Conservation (phyloP, 1,284 basidiomycete genomes). For the Xerocomus amazonicus region DNA sequence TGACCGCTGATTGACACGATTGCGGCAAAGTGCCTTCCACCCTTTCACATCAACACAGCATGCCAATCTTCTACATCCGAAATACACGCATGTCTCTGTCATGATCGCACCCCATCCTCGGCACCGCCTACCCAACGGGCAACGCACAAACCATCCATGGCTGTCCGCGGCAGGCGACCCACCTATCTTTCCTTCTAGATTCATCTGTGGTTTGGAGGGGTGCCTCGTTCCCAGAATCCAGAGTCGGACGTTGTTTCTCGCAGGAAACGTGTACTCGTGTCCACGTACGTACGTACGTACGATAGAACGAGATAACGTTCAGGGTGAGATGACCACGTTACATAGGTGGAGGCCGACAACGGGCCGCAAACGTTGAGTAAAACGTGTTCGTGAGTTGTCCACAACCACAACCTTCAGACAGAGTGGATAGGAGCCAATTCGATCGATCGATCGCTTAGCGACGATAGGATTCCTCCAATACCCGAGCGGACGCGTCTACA, state of each 20-base stretch:
- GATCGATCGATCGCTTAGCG: neutral
- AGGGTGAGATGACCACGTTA: neutral
- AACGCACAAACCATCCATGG: neutral
- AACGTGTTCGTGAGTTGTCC: neutral
- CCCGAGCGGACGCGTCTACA: neutral
- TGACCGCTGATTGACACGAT: neutral
- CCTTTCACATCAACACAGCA: slow-evolving; percentile 13
- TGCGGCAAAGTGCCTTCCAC: slow-evolving; percentile 1
- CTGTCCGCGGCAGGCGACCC: neutral
- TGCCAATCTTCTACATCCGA: neutral
- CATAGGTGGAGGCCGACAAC: neutral
- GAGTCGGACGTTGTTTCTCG: neutral
- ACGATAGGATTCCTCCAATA: neutral
- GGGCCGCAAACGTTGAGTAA: neutral
- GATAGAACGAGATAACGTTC: neutral
- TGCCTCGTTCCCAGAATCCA: neutral
- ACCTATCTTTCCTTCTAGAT: too few relatives aligned
- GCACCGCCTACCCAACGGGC: neutral
- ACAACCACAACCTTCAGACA: neutral
- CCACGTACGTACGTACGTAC: neutral
- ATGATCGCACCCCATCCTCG: neutral
- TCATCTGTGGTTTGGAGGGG: neutral
- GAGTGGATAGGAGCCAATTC: too few relatives aligned
- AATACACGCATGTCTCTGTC: neutral
- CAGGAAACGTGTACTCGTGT: neutral